A percentile compares a stretch with the other conserved stretches of the same genome.
Evolutionary conservation across 1,139 yeast species (phyloP).

Genomic region (Williopsis jadinii): DNA sequence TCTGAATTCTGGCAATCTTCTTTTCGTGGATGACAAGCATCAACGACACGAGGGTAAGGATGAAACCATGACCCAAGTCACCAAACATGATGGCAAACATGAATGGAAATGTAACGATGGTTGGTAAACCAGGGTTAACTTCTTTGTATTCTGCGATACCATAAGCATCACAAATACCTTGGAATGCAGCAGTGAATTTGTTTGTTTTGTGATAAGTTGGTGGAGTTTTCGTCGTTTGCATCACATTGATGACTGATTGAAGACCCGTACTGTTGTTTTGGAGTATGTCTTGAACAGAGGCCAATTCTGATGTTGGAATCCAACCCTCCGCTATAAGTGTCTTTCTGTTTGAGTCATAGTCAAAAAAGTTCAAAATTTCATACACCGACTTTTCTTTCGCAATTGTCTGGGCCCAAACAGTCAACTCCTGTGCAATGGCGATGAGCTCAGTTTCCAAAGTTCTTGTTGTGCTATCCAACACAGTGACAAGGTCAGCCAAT

Average conservation of each 20-base stretch:
- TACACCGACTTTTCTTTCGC: conserved; percentile 71
- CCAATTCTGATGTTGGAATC: conserved; percentile 60
- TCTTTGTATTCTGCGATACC: conserved; percentile 94
- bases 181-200: conserved; percentile 89
- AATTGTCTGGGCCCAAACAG: conserved; percentile 59
- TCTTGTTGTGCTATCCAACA: conserved; percentile 62
- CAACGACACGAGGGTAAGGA: conserved; percentile 67
- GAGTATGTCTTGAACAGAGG: conserved; percentile 37
- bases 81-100: conserved; percentile 99
- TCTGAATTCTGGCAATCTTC: conserved; percentile 54
- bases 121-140: conserved; percentile 92
- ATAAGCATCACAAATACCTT: conserved; percentile 88
- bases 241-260: conserved; percentile 74
- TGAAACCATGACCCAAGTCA: conserved; percentile 91
- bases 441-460: conserved; percentile 70
- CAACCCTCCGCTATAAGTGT: conserved; percentile 97
- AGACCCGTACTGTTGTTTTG: conserved; percentile 46
- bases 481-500: conserved; percentile 57
- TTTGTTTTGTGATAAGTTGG: conserved; percentile 92
- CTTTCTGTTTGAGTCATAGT: conserved; percentile 77
- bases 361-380: conserved; percentile 71
- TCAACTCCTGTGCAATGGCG: conserved; percentile 67
- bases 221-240: conserved; percentile 77
- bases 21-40: conserved; percentile 65
- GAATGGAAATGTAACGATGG: conserved; percentile 93